These are phyloP conservation scores for Marsdenia floribunda DNA, from an alignment of 257 asterid genomes.

Conservation along the genomic window DNA sequence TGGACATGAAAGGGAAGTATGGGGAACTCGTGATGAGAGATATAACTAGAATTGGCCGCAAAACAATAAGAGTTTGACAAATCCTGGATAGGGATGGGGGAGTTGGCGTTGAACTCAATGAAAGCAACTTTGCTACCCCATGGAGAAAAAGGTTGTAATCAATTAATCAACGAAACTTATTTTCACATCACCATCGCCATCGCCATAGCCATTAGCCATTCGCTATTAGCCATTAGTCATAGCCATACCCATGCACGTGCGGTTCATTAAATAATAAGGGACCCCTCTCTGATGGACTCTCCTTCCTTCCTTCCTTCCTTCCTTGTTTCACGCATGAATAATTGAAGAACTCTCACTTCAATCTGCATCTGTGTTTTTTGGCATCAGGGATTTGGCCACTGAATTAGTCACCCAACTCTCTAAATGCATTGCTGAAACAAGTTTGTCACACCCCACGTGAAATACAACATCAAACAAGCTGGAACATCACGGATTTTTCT, in stretches of 20 bases:
- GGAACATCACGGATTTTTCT: background rate
- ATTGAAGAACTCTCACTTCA: slow-evolving; percentile 8
- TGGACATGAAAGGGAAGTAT: background rate
- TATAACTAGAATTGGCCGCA: background rate
- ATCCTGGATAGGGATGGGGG: slow-evolving; percentile 15
- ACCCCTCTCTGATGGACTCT: background rate
- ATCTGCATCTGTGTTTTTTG: background rate
- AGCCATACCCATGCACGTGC: slow-evolving; percentile 36
- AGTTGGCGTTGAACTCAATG: background rate
- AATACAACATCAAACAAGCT: background rate
- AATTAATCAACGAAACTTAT: background rate
- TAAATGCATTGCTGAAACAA: background rate
- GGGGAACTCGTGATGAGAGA: slow-evolving; percentile 6
- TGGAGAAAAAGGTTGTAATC: slow-evolving; percentile 4
- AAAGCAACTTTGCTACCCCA: slow-evolving; percentile 5
- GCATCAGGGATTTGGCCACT: too few species aligned
- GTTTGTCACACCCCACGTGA: slow-evolving; percentile 2
- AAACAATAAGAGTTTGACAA: slow-evolving; percentile 15
- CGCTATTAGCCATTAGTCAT: too few species aligned
- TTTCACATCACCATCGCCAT: too few species aligned
- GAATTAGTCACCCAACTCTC: slow-evolving; percentile 3
- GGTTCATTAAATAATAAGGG: slow-evolving; percentile 33
- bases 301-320: too few species aligned
- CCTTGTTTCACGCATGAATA: slow-evolving; percentile 9
- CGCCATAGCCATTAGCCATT: too few species aligned